phyloP scores from a whole-genome alignment of 192 early-diverging fungal genomes.

The Backusella macrospora region DNA sequence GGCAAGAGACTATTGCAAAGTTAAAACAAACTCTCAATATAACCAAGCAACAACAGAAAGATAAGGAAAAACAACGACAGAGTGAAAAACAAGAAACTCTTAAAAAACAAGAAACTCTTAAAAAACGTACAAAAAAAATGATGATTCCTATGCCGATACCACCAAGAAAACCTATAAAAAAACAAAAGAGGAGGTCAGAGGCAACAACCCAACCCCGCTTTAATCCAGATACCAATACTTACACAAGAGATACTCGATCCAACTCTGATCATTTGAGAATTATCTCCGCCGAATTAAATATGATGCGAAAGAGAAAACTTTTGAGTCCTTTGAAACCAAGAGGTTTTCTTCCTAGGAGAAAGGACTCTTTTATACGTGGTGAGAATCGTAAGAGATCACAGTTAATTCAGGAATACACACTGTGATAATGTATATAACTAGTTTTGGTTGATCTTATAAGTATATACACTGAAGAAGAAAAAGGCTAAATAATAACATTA shows the following conservation, averaged over 20 bases:
- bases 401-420: not conserved
- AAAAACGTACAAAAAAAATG: constrained; percentile 4
- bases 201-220: constrained; percentile 38
- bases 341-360: constrained; percentile 45
- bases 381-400: not conserved
- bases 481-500: too few relatives aligned
- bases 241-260: constrained; percentile 47
- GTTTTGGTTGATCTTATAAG: too few relatives aligned
- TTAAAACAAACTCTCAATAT: constrained; percentile 2
- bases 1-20: constrained; percentile 28
- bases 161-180: constrained; percentile 5
- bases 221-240: constrained; percentile 39
- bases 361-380: constrained; percentile 44
- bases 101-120: constrained; percentile 7
- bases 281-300: constrained; percentile 55
- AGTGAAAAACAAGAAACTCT: not conserved
- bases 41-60: not conserved
- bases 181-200: constrained; percentile 30
- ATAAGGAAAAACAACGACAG: not conserved
- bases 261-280: constrained; percentile 56
- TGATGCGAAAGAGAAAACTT: constrained; percentile 54
- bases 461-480: too few relatives aligned
- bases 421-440: not conserved
- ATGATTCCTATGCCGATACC: constrained; percentile 37
- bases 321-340: constrained; percentile 50